Conservation (phyloP, 2,329 filamentous ascomycete species). For the Hypoxylon sp. region DNA sequence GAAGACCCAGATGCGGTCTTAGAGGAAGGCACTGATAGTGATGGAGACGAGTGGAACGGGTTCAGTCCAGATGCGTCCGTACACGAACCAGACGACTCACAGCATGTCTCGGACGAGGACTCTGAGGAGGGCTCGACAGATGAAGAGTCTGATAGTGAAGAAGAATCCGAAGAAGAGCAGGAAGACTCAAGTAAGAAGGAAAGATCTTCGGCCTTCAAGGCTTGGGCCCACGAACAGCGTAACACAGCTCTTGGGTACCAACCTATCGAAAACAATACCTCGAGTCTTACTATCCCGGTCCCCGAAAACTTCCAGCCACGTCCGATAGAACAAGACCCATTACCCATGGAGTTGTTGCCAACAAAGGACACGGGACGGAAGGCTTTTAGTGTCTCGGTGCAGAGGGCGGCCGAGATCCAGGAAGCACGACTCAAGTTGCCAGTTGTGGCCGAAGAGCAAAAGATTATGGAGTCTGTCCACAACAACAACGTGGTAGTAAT, state of each 20-base stretch:
- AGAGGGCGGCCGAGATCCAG: constrained; percentile 77
- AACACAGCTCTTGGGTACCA: constrained; percentile 80
- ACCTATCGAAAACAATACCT: constrained; percentile 54
- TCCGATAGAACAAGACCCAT: constrained; percentile 72
- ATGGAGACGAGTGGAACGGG: constrained; percentile 67
- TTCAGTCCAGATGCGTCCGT: constrained; percentile 59
- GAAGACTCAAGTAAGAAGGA: constrained; percentile 47
- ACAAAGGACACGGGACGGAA: constrained; percentile 70
- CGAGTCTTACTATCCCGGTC: constrained; percentile 60
- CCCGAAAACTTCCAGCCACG: constrained; percentile 71
- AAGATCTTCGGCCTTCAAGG: constrained; percentile 79
- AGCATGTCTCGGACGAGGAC: constrained; percentile 44
- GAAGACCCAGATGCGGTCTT: constrained; percentile 34
- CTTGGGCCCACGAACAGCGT: constrained; percentile 87
- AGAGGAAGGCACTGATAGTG: constrained; percentile 17
- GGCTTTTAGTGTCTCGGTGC: constrained; percentile 76
- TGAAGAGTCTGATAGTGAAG: constrained; percentile 47
- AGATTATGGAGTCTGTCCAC: constrained; percentile 96
- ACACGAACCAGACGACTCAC: constrained; percentile 38
- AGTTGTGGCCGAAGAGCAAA: constrained; percentile 93
- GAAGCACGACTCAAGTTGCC: constrained; percentile 80
- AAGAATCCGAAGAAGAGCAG: constrained; percentile 45
- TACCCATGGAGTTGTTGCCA: constrained; percentile 71
- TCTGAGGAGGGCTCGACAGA: constrained; percentile 46
- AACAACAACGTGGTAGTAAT: constrained; percentile 90